A percentile compares a stretch with the other conserved stretches of the same genome.
Conservation (phyloP, 805 yeast genomes). For the Candida anglica region DNA sequence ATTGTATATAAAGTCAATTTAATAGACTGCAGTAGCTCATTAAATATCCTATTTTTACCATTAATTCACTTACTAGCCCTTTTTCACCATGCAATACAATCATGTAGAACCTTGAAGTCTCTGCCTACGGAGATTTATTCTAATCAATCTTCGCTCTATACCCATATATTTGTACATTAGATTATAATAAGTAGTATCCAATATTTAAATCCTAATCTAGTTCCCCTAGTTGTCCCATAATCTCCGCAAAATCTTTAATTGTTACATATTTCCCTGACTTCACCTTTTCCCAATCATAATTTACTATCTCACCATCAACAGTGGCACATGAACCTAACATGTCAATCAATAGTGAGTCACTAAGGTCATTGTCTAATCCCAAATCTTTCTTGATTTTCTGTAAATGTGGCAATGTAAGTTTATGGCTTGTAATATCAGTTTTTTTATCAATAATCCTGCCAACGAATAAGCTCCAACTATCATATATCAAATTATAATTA, state of each 20-base stretch:
- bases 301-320: conserved; percentile 22
- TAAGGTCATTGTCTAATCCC: conserved; percentile 24
- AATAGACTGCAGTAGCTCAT: too few relatives aligned
- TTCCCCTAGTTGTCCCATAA: conserved; percentile 37
- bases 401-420: conserved; percentile 25
- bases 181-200: too few relatives aligned
- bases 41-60: too few relatives aligned
- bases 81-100: too few relatives aligned
- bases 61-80: too few relatives aligned
- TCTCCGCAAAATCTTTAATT: conserved; percentile 40
- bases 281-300: conserved; percentile 22
- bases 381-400: conserved; percentile 23
- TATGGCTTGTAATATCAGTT: conserved; percentile 9
- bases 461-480: conserved; percentile 33
- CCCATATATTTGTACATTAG: too few relatives aligned
- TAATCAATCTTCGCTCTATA: too few relatives aligned
- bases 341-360: conserved; percentile 34
- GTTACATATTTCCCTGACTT: conserved; percentile 23
- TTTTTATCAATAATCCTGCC: background rate
- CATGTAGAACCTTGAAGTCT: too few relatives aligned
- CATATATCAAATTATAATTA: conserved; percentile 19
- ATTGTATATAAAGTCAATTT: too few relatives aligned
- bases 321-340: conserved; percentile 36
- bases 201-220: conserved; percentile 16
- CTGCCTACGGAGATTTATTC: too few relatives aligned